Evolutionary conservation across 148 eudicot species (phyloP), one percentile per base, ranked within the genome.

Genomic region (Silene conica): DNA sequence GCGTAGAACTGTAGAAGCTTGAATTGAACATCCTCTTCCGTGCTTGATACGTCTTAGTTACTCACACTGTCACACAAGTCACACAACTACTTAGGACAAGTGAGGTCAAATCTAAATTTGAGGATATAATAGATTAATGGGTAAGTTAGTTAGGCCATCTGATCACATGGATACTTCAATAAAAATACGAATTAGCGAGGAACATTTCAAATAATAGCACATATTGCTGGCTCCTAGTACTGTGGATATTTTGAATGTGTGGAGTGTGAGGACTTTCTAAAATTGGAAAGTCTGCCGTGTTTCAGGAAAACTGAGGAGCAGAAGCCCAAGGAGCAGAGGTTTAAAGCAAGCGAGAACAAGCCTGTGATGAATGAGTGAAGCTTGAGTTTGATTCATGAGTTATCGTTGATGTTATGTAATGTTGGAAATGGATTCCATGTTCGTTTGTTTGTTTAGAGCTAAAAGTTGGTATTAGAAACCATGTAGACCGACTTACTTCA

Each of bases 221-320:
- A 14, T 28, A 34, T 7, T 64, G 43, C 43, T 28, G 41, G 45
- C 19, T 34, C 11, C 68, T 64, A 26, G 45, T 64, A 8, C n/a
- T 21, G 19, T 41, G 5, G 71, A 41, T 20, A 11, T 11, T n/a
- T 2, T 19, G 6, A 1, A 19, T 20, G 15, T 16, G 8, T 64
- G 21, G 19, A 20, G 8, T 26, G 19, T 67, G 18, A 45, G 25
- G 0, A 20, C 28, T 54, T 38, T 54, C 77, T 65, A 20, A 74
- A 9, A 26, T 21, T 9, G 61, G 57, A 11, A 52, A 19, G 43
- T 23, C 5, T 26, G 8, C 43, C 16, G n/a, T 70, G n/a, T 56
- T 78, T 34, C 84, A 95, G 98, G 97, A 91, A 87, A 86, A 79
- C 77, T 2, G 98, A 94, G 73, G 98, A 95, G 87, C 98, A 89